phyloP scores from a whole-genome alignment of 352 stramenopile species.

The Blastocystis sp. region DNA sequence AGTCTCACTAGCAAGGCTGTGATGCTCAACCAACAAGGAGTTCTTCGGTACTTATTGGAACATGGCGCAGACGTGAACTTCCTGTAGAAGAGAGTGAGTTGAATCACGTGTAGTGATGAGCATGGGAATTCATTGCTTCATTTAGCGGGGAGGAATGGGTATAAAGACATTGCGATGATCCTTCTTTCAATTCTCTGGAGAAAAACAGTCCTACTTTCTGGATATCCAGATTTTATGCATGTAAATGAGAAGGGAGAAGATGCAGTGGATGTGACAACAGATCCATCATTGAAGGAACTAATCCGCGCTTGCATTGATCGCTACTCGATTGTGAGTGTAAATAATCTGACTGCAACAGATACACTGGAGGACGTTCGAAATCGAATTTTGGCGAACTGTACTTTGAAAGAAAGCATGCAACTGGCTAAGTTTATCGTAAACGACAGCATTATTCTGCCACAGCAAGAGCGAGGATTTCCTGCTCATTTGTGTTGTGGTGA shows the following conservation, averaged over 20 bases:
- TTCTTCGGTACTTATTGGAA: not conserved
- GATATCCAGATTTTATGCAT: constrained; percentile 57
- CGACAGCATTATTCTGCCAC: not conserved
- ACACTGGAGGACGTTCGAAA: constrained; percentile 30
- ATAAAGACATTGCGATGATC: constrained; percentile 29
- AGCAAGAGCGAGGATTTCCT: constrained; percentile 18
- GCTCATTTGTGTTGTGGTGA: not conserved
- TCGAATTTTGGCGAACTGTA: constrained; percentile 5
- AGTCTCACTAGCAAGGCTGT: not conserved
- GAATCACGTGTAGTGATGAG: not conserved
- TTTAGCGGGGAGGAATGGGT: not conserved
- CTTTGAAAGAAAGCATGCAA: constrained; percentile 49
- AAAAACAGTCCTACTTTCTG: constrained; percentile 19
- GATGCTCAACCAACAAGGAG: not conserved
- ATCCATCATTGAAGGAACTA: not conserved
- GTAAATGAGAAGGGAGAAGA: constrained; percentile 56
- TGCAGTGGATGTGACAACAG: constrained; percentile 21
- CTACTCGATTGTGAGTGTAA: constrained; percentile 46
- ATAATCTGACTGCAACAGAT: constrained; percentile 1
- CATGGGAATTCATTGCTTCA: constrained; percentile 23
- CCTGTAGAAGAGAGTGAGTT: not conserved
- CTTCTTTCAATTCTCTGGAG: constrained; percentile 55
- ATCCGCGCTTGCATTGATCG: constrained; percentile 57
- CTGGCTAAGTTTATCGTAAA: constrained; percentile 59
- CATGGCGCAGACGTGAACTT: constrained; percentile 58